Conservation (phyloP, 2,329 filamentous ascomycete genomes). For the Xylariomycetidae sp. region DNA sequence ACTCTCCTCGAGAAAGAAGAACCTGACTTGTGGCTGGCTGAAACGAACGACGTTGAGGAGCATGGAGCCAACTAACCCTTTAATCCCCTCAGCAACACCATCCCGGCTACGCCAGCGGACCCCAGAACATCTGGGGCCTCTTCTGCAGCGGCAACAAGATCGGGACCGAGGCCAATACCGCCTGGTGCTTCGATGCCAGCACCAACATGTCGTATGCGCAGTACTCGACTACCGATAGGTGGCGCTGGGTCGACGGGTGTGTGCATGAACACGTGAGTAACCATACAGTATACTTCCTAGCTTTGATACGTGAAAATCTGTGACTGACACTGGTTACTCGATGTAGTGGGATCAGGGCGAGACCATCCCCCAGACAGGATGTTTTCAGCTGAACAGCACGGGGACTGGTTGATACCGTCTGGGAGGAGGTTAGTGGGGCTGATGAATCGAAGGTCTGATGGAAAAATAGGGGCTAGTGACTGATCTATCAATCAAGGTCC, state of each 20-base stretch:
- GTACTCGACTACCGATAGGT: slow-evolving; percentile 33
- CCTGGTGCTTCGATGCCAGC: slow-evolving; percentile 33
- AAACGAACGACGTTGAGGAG: no score
- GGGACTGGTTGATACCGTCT: no score
- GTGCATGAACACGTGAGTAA: slow-evolving; percentile 35
- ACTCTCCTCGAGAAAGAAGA: not conserved
- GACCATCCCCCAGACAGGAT: slow-evolving; percentile 18
- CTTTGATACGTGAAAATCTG: not conserved
- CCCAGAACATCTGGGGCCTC: slow-evolving; percentile 31
- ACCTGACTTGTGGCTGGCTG: no score
- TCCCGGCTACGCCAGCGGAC: slow-evolving; percentile 31
- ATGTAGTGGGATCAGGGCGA: slow-evolving; percentile 31
- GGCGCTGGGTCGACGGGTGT: slow-evolving; percentile 36
- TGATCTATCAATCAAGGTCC: no score
- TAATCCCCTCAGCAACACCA: no score
- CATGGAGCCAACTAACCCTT: no score
- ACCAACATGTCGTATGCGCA: slow-evolving; percentile 37
- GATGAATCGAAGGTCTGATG: no score
- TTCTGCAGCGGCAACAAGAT: slow-evolving; percentile 33
- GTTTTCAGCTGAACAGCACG: not conserved
- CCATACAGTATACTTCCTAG: no score
- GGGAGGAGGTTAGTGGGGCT: no score
- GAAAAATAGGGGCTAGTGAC: no score
- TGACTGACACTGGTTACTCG: slow-evolving; percentile 6
- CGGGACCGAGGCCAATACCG: slow-evolving; percentile 27